A percentile compares a stretch with the other conserved stretches of the same genome.
Evolutionary conservation across 1,284 basidiomycete species (phyloP).

Genomic region (Abortiporus biennis): DNA sequence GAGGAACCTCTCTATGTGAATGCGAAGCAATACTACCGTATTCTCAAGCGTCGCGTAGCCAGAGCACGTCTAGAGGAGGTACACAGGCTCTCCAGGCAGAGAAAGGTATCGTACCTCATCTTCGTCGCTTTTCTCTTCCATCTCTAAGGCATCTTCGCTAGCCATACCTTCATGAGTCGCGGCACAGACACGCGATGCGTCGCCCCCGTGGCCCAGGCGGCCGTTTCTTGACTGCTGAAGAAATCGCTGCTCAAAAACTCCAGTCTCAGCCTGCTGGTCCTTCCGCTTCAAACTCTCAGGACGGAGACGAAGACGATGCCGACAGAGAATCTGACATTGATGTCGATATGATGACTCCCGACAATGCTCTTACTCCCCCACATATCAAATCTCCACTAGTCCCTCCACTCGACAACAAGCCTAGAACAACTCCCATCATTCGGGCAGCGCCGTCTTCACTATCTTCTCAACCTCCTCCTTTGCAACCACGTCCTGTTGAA

Average conservation of each 20-base stretch:
- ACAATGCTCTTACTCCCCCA: constrained; percentile 12
- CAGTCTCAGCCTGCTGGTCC: constrained; percentile 24
- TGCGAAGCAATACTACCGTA: constrained; percentile 96
- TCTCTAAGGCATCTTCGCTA: constrained; percentile 25
- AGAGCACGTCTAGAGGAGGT: constrained; percentile 88
- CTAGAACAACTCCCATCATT: constrained; percentile 9
- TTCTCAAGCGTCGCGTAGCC: constrained; percentile 87
- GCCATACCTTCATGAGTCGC: constrained; percentile 96
- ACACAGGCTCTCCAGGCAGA: constrained; percentile 82
- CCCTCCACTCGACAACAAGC: constrained; percentile 9
- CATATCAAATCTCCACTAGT: constrained; percentile 1
- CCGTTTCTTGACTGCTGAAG: constrained; percentile 92
- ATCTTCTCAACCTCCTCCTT: constrained; percentile 12
- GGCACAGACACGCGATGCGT: constrained; percentile 97
- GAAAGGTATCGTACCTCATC: constrained; percentile 59
- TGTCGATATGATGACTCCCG: constrained; percentile 20
- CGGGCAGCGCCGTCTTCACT: background rate
- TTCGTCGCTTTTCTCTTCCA: constrained; percentile 6
- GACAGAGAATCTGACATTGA: constrained; percentile 20
- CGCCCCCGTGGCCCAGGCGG: constrained; percentile 95
- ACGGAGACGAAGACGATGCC: constrained; percentile 32
- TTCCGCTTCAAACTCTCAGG: constrained; percentile 23
- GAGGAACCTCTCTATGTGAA: constrained; percentile 97
- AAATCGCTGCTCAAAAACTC: constrained; percentile 78
- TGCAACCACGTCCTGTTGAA: constrained; percentile 14